Conservation (phyloP, 805 yeast genomes). For the Candida coquimbonensis region DNA sequence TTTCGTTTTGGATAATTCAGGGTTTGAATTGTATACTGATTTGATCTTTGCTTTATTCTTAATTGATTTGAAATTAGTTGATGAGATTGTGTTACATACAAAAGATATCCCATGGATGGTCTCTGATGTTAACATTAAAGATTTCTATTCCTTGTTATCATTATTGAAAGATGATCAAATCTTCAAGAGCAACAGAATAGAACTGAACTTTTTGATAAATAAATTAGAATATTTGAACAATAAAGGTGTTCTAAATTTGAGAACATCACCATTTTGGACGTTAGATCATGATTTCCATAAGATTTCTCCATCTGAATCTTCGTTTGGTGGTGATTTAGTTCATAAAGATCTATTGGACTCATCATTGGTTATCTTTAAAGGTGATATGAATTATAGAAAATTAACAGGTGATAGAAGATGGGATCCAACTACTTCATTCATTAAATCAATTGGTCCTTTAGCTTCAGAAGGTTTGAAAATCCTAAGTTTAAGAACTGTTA, state of each 20-base stretch:
- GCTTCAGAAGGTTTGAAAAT: slow-evolving; percentile 56
- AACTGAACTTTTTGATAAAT: slow-evolving; percentile 41
- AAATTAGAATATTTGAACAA: slow-evolving; percentile 37
- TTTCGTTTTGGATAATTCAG: slow-evolving; percentile 86
- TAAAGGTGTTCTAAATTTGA: slow-evolving; percentile 42
- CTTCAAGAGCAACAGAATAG: slow-evolving; percentile 41
- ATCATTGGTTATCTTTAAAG: slow-evolving; percentile 76
- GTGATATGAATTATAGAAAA: slow-evolving; percentile 94
- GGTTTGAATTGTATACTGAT: slow-evolving; percentile 92
- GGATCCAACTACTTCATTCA: slow-evolving; percentile 76
- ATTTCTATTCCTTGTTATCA: slow-evolving; percentile 50
- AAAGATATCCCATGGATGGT: slow-evolving; percentile 97
- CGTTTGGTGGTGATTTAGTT: slow-evolving; percentile 53
- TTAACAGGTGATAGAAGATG: slow-evolving; percentile 86
- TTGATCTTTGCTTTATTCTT: slow-evolving; percentile 56
- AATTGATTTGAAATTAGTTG: slow-evolving; percentile 62
- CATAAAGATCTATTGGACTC: slow-evolving; percentile 58
- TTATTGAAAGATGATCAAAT: slow-evolving; percentile 47
- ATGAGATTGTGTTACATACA: slow-evolving; percentile 70
- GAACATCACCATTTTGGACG: slow-evolving; percentile 83
- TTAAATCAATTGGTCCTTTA: slow-evolving; percentile 60
- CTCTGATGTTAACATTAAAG: slow-evolving; percentile 87
- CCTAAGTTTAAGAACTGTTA: slow-evolving; percentile 82
- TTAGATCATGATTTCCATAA: slow-evolving; percentile 69
- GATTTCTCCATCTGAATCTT: slow-evolving; percentile 42